phyloP scores from a whole-genome alignment of 306 rosid genomes.

The Benincasa hispida region DNA sequence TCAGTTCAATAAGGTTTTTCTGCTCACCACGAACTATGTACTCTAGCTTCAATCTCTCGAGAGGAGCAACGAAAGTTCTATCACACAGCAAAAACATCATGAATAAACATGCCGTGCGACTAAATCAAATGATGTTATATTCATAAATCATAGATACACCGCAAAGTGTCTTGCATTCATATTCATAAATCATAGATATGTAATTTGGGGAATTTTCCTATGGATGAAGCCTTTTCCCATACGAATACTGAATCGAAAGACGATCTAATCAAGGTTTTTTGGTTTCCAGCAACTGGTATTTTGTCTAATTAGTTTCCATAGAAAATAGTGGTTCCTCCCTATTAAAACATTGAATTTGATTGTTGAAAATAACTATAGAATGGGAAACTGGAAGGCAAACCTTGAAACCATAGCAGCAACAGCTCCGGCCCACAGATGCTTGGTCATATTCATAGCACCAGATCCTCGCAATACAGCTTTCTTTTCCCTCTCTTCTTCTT shows the following conservation, averaged over 20 bases:
- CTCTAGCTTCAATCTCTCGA: constrained; percentile 93
- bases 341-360: background rate
- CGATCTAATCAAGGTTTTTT: background rate
- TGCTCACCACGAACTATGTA: constrained; percentile 80
- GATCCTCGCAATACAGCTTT: constrained; percentile 27
- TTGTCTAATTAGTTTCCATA: background rate
- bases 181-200: background rate
- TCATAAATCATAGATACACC: background rate
- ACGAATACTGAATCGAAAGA: background rate
- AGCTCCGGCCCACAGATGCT: constrained; percentile 96
- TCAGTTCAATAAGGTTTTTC: constrained; percentile 57
- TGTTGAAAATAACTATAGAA: background rate
- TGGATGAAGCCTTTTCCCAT: background rate
- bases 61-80: constrained; percentile 93
- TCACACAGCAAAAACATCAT: background rate
- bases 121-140: background rate
- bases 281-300: background rate
- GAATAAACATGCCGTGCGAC: background rate
- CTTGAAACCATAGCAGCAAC: constrained; percentile 98
- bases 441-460: constrained; percentile 64
- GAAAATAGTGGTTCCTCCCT: background rate
- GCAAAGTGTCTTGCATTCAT: background rate
- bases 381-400: constrained; percentile 20
- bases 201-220: background rate
- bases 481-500: constrained; percentile 8